These are phyloP conservation scores for Neoascochyta sp. DNA, from an alignment of 2,329 filamentous ascomycete genomes.

Conservation along the genomic window DNA sequence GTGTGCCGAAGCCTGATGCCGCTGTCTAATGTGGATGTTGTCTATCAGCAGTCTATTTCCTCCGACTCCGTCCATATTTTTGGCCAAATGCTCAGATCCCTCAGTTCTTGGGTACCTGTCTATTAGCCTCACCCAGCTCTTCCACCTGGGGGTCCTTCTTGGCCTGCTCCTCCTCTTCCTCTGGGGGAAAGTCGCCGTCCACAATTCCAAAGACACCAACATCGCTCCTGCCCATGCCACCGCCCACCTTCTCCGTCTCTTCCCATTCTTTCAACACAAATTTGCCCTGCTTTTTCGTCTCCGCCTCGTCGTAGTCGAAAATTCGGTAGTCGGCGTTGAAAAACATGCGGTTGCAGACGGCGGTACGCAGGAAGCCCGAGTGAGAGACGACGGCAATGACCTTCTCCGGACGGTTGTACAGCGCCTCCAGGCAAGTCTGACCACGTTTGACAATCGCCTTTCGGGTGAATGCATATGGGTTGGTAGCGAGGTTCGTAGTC, in stretches of 20 bases:
- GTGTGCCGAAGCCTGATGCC: too few relatives aligned
- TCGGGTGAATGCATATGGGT: conserved; percentile 53
- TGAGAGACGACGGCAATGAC: conserved; percentile 63
- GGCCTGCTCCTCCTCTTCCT: conserved; percentile 10
- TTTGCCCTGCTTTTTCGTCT: conserved; percentile 49
- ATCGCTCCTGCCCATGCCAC: conserved; percentile 52
- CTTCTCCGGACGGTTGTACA: conserved; percentile 56
- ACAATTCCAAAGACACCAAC: conserved; percentile 32
- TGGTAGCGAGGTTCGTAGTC: conserved; percentile 40
- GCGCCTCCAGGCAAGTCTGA: conserved; percentile 47
- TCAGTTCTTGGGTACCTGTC: conserved; percentile 9
- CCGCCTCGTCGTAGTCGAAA: conserved; percentile 53
- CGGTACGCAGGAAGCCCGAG: conserved; percentile 59
- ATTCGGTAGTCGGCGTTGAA: conserved; percentile 64
- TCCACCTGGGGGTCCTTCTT: conserved; percentile 8
- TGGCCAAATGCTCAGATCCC: conserved; percentile 6
- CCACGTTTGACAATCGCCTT: conserved; percentile 55
- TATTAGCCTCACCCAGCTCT: conserved; percentile 14
- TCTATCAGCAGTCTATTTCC: too few relatives aligned
- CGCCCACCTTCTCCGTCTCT: conserved; percentile 44
- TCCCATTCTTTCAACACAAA: conserved; percentile 48
- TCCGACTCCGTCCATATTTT: not conserved
- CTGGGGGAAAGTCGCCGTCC: conserved; percentile 28
- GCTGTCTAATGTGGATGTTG: too few relatives aligned
- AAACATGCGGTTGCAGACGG: conserved; percentile 49